These are phyloP conservation scores for Corylus americana DNA, from an alignment of 306 rosid species.

Conservation along the genomic window DNA sequence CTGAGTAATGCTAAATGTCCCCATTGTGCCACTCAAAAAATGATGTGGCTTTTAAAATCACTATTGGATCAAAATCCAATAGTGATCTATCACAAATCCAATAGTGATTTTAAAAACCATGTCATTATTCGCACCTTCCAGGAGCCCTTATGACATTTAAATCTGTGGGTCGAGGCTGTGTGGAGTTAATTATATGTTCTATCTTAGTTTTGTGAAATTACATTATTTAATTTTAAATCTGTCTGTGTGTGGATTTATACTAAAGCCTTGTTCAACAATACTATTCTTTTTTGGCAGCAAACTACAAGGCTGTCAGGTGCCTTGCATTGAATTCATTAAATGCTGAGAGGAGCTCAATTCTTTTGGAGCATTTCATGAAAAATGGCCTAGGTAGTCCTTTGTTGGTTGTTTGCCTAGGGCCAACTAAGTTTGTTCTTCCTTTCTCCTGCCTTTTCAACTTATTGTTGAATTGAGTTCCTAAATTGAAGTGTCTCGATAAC, in stretches of 20 bases:
- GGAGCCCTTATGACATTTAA: not conserved
- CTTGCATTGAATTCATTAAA: conserved; percentile 78
- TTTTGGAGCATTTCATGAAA: conserved; percentile 66
- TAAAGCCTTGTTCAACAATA: conserved; percentile 3
- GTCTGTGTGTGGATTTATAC: not conserved
- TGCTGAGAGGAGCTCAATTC: conserved; percentile 77
- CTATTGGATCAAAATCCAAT: too few species aligned
- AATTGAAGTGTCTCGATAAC: not conserved
- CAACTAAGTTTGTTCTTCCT: not conserved
- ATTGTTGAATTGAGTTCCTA: not conserved
- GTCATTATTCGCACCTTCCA: too few species aligned
- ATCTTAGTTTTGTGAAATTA: not conserved
- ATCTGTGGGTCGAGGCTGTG: not conserved
- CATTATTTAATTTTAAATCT: conserved; percentile 2
- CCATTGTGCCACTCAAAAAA: too few species aligned
- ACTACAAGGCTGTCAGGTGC: conserved; percentile 85
- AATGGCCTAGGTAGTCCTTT: conserved; percentile 65
- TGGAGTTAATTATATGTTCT: not conserved
- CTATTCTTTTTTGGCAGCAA: conserved; percentile 53
- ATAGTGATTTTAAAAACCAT: too few species aligned
- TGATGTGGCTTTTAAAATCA: too few species aligned
- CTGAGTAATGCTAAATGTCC: too few species aligned
- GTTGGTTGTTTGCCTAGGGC: conserved; percentile 10
- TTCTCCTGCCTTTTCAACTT: not conserved
- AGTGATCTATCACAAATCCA: too few species aligned